Conservation (phyloP, 2,329 filamentous ascomycete species). For the Xylaria digitata region DNA sequence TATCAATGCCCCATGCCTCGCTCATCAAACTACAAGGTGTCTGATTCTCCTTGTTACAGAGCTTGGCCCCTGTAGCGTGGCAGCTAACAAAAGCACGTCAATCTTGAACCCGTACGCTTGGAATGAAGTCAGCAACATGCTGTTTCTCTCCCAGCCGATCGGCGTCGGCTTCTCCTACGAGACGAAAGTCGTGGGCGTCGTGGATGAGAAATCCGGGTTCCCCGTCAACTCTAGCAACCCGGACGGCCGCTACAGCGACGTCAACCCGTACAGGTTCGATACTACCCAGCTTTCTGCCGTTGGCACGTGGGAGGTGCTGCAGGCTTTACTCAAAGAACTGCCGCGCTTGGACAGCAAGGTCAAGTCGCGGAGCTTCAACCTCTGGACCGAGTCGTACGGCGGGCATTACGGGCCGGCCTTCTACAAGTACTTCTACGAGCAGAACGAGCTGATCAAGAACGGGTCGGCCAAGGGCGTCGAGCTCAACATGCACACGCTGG, state of each 20-base stretch:
- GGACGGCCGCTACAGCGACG: constrained; percentile 48
- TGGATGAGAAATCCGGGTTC: constrained; percentile 44
- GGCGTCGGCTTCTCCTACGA: constrained; percentile 49
- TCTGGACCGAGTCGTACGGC: constrained; percentile 68
- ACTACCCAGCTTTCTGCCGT: constrained; percentile 47
- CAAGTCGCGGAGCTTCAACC: constrained; percentile 64
- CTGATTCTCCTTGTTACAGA: constrained; percentile 37
- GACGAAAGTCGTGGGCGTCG: constrained; percentile 44
- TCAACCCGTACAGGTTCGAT: constrained; percentile 45
- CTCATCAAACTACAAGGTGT: background rate
- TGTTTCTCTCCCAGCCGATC: constrained; percentile 49
- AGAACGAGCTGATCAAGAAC: constrained; percentile 65
- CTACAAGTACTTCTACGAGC: constrained; percentile 67
- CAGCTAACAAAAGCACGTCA: constrained; percentile 43
- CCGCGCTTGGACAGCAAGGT: constrained; percentile 58
- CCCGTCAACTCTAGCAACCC: constrained; percentile 45
- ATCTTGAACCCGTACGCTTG: constrained; percentile 41
- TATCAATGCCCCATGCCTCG: background rate
- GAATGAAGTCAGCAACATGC: constrained; percentile 46
- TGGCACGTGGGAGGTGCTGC: constrained; percentile 49
- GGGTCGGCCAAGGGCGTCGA: constrained; percentile 60
- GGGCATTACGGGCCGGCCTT: constrained; percentile 58
- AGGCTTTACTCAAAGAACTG: constrained; percentile 46
- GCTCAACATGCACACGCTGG: constrained; percentile 65
- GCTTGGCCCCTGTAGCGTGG: constrained; percentile 47